Evolutionary conservation across 208 protist genomes (phyloP), one percentile per base, ranked within the genome.

Genomic region (Leishmania mexicana): DNA sequence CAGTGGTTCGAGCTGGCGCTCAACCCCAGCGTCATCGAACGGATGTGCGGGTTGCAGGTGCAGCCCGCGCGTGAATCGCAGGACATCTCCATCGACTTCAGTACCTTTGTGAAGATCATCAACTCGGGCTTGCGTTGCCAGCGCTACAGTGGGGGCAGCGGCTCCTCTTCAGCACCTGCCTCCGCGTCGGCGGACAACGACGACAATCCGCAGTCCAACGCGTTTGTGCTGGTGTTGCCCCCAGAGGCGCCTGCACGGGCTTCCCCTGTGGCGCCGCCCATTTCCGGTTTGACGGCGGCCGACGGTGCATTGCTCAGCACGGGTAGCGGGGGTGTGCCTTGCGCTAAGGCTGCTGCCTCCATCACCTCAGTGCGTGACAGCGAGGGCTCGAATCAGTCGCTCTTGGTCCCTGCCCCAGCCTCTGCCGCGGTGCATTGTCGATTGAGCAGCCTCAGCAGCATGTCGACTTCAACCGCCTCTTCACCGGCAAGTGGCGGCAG

Each of bases 41-140:
- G 68, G 17, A 57, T 86, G 74, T 86, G 83, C 54, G 67, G 75
- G 0, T 47, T 80, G 67, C 83, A 21, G 17, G 49, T 54, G 42
- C 57, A 15, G 38, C 0, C 11, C 35, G 24, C 53, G 31, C 31
- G 74, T 5, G 68, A 62, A 40, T n/a, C 58, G 10, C 49, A 4
- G 54, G 21, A 51, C 47, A 54, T 57, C 45, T 17, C n/a, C 53
- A 81, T 86, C 13, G 75, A 86, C 78, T 77, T 80, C 51, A 47
- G 11, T 5, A 42, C 74, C 24, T 86, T 86, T 73, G 78, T 45
- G 62, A 71, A 35, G 45, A 82, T 86, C 31, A 80, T 83, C 35
- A 65, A 86, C n/a, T 77, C 74, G 31, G 75, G 73, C 11, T 47
- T 86, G 57, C 21, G 49, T 2, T 45, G 35, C 15, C 75, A 45